Percentiles rank a stretch among this genome's conserved stretches.
Evolutionary conservation across 768 basidiomycete genomes (phyloP).

Genomic region (Russula griseocarnosa): DNA sequence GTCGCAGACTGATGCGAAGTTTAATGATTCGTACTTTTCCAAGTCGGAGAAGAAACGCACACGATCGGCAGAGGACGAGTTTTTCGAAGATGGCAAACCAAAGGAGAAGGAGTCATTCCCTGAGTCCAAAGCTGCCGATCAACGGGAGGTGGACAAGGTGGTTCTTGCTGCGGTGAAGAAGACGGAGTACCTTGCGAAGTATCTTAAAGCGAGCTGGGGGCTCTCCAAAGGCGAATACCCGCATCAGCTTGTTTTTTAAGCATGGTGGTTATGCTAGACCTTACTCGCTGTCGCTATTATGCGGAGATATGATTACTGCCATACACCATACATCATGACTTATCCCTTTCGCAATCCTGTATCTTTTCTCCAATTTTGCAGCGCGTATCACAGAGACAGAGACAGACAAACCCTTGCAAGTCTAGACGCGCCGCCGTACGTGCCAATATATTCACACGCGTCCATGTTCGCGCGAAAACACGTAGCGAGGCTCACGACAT

Average conservation of each 20-base stretch:
- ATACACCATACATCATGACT: slow-evolving; percentile 26
- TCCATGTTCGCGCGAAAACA: slow-evolving; percentile 19
- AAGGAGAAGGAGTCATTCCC: slow-evolving; percentile 85
- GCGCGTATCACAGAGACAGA: not conserved
- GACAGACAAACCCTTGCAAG: too few relatives aligned
- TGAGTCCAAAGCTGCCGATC: slow-evolving; percentile 82
- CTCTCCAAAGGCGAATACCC: slow-evolving; percentile 97
- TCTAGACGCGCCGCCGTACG: not conserved
- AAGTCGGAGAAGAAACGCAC: slow-evolving; percentile 69
- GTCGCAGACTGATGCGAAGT: slow-evolving; percentile 73
- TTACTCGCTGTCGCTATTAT: slow-evolving; percentile 22
- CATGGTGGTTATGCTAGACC: slow-evolving; percentile 20
- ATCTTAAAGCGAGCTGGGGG: slow-evolving; percentile 89
- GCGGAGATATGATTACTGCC: slow-evolving; percentile 28
- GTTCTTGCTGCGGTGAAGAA: slow-evolving; percentile 84
- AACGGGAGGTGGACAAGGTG: slow-evolving; percentile 80
- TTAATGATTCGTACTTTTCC: slow-evolving; percentile 92
- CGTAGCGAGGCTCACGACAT: not conserved
- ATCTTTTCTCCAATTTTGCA: slow-evolving; percentile 15
- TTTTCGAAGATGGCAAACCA: slow-evolving; percentile 91
- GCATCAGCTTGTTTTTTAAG: slow-evolving; percentile 87
- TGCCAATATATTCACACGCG: slow-evolving; percentile 10
- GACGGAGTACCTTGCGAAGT: slow-evolving; percentile 86
- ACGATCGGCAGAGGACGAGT: slow-evolving; percentile 89
- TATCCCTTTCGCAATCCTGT: slow-evolving; percentile 25